Evolutionary conservation across 345 rosid species (phyloP), one percentile per base, ranked within the genome.

Genomic region (Erysimum cheiranthoides): DNA sequence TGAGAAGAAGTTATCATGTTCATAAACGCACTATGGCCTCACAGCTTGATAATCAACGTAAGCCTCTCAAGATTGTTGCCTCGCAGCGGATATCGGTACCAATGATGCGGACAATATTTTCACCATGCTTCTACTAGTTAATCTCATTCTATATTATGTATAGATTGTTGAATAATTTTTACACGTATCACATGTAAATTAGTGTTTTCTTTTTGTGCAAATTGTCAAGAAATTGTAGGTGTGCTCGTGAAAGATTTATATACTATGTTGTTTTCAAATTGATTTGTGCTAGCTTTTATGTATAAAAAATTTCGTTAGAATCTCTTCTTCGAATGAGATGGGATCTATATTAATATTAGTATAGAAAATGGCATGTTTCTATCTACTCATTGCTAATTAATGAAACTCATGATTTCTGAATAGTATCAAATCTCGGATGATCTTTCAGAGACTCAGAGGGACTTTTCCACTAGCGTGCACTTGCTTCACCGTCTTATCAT

Each of bases 401-500:
- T n/a, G n/a, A n/a, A n/a, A n/a, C n/a, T n/a, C n/a, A n/a, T n/a
- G n/a, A n/a, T n/a, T n/a, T n/a, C n/a, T n/a, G n/a, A n/a, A n/a
- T n/a, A n/a, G n/a, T n/a, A n/a, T n/a, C n/a, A n/a, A n/a, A n/a
- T n/a, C n/a, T n/a, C n/a, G n/a, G n/a, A n/a, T n/a, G n/a, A n/a
- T n/a, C n/a, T n/a, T n/a, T n/a, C n/a, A n/a, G n/a, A n/a, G 78
- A 87, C 34, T 45, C 40, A n/a, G n/a, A n/a, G n/a, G 57, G 74
- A 89, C 64, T 75, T 91, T 92, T 63, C 92, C 97, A 68, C 97
- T 91, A 16, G 87, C 86, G 59, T 83, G 94, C 13, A 80, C 94
- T 76, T 91, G 92, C 82, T 89, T 89, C 25, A 91, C 92, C 12
- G 81, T 86, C 85, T 89, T 89, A 68, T 89, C 97, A 42, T 89